A percentile compares a stretch with the other conserved stretches of the same genome.
These are phyloP conservation scores for Apiotrichum siamense DNA, from an alignment of 1,284 basidiomycete species.

Conservation along the genomic window DNA sequence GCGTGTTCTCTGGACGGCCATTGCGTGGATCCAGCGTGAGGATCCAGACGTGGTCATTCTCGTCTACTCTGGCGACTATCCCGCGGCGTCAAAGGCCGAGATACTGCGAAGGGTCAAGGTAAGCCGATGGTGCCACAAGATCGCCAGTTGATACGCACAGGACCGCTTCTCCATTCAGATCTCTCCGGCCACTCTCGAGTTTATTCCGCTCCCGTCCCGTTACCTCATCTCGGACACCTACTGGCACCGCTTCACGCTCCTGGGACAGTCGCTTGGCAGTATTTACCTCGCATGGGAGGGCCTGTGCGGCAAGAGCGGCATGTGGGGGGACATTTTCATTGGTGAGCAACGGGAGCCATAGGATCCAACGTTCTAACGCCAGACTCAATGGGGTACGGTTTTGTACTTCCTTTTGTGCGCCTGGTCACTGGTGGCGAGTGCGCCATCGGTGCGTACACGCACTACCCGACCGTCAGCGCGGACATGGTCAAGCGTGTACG, in stretches of 20 bases:
- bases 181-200: conserved; percentile 59
- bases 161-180: conserved; percentile 76
- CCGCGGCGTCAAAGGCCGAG: conserved; percentile 66
- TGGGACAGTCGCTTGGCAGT: conserved; percentile 86
- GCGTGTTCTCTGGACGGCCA: conserved; percentile 89
- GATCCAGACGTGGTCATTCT: conserved; percentile 67
- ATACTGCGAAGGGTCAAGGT: conserved; percentile 81
- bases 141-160: conserved; percentile 46
- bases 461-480: conserved; percentile 93
- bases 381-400: conserved; percentile 99
- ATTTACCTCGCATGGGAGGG: conserved; percentile 71
- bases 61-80: conserved; percentile 82
- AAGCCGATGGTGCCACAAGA: conserved; percentile 20
- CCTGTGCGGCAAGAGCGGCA: conserved; percentile 43
- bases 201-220: conserved; percentile 69
- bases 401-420: conserved; percentile 74
- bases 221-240: conserved; percentile 70
- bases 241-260: conserved; percentile 82
- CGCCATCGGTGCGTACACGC: conserved; percentile 83
- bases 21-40: conserved; percentile 69
- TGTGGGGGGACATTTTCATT: conserved; percentile 70
- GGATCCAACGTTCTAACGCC: neutral
- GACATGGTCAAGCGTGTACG: conserved; percentile 85
- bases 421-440: conserved; percentile 55
- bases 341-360: conserved; percentile 51